Evolutionary conservation across 768 basidiomycete species (phyloP).

Genomic region (Lactifluus pinguis): DNA sequence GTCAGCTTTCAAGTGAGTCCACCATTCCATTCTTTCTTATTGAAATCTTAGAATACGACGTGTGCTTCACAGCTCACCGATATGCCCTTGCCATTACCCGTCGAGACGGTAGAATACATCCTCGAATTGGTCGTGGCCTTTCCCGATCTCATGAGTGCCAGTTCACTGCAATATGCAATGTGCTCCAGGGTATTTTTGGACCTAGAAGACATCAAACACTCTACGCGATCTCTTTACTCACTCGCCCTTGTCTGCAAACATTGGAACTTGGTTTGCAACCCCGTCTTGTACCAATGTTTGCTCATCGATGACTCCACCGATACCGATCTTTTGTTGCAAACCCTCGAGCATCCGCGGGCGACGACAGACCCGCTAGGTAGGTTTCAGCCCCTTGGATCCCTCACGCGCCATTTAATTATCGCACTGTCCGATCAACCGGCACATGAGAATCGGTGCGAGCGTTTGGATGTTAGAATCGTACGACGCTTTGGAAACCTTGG

Average conservation of each 20-base stretch:
- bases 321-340: neutral
- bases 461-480: neutral
- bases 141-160: neutral
- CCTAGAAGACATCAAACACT: conserved; percentile 1
- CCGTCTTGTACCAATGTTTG: conserved; percentile 6
- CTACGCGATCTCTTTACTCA: neutral
- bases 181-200: neutral
- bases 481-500: conserved; percentile 10
- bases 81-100: conserved; percentile 5
- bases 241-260: conserved; percentile 10
- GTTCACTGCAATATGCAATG: neutral
- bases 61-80: neutral
- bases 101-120: conserved; percentile 2
- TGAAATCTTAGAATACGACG: neutral
- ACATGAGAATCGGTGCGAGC: neutral
- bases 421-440: conserved; percentile 4
- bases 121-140: neutral
- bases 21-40: no score
- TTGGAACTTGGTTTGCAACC: conserved; percentile 9
- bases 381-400: neutral
- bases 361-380: neutral
- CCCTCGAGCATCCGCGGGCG: neutral
- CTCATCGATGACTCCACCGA: neutral
- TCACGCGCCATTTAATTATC: conserved; percentile 12
- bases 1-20: no score